phyloP scores from a whole-genome alignment of 148 eudicot species.

The Linanthus parryae region DNA sequence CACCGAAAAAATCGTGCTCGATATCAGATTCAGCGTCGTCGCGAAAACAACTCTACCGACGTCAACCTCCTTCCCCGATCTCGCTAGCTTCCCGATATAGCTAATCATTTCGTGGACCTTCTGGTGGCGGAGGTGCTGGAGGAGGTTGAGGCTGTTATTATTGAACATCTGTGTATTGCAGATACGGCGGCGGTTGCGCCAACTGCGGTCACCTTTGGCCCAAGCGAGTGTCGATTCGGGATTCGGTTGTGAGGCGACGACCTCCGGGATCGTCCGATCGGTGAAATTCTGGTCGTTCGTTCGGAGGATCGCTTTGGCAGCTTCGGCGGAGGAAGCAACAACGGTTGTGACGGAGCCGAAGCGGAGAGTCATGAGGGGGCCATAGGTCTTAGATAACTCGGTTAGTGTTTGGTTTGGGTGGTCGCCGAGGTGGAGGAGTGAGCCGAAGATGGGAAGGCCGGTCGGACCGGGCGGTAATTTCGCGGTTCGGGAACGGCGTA shows the following conservation, averaged over 20 bases:
- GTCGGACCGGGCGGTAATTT: conserved; percentile 4
- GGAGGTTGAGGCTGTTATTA: not conserved
- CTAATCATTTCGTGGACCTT: not conserved
- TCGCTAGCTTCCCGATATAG: not conserved
- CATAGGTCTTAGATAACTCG: no score
- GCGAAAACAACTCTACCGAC: not conserved
- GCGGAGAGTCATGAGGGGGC: no score
- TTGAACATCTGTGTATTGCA: conserved; percentile 9
- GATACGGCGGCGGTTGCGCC: conserved; percentile 1
- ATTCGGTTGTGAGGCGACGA: no score
- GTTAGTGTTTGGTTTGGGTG: no score
- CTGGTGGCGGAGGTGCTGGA: conserved; percentile 5
- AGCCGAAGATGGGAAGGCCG: no score
- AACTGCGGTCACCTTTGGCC: not conserved
- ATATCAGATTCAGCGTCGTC: not conserved
- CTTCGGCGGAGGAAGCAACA: conserved; percentile 8
- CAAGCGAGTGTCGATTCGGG: conserved; percentile 9
- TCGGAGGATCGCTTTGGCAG: conserved; percentile 11
- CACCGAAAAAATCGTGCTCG: not conserved
- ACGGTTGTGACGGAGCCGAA: no score
- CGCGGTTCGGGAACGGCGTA: not conserved
- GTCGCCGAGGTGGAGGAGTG: no score
- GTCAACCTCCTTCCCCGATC: not conserved
- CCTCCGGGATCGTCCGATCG: no score
- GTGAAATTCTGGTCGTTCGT: conserved; percentile 8